phyloP scores from a whole-genome alignment of 768 basidiomycete genomes.

The Tricholoma matsutake region DNA sequence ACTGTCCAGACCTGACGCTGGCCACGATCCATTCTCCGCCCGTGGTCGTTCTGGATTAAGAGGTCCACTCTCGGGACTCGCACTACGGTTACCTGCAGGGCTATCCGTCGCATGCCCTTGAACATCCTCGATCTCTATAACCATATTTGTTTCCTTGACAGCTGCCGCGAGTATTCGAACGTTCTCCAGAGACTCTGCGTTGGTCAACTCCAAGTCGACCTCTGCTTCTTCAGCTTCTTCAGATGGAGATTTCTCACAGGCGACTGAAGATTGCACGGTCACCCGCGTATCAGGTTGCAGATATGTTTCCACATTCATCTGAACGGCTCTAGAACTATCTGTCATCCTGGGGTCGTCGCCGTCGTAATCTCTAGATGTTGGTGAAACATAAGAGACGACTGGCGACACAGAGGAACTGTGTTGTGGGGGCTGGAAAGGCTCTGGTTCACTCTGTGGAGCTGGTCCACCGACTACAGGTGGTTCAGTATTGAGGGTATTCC shows the following conservation, averaged over 20 bases:
- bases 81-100: neutral
- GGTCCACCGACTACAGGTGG: neutral
- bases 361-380: neutral
- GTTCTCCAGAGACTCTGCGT: conserved; percentile 4
- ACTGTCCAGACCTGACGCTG: no score
- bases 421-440: neutral
- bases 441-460: neutral
- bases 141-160: conserved; percentile 3
- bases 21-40: neutral
- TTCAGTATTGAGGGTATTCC: neutral
- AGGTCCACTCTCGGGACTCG: neutral
- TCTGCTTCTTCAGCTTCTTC: conserved; percentile 2
- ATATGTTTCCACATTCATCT: neutral
- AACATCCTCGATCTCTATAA: conserved; percentile 3
- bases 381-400: neutral
- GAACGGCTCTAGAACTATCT: neutral
- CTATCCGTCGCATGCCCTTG: neutral
- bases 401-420: neutral
- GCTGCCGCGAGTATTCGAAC: conserved; percentile 1
- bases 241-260: neutral
- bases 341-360: neutral
- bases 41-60: neutral
- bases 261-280: neutral
- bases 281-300: neutral
- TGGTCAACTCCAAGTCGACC: neutral